Conservation (phyloP, 352 stramenopile genomes). For the Pythium periplocum region DNA sequence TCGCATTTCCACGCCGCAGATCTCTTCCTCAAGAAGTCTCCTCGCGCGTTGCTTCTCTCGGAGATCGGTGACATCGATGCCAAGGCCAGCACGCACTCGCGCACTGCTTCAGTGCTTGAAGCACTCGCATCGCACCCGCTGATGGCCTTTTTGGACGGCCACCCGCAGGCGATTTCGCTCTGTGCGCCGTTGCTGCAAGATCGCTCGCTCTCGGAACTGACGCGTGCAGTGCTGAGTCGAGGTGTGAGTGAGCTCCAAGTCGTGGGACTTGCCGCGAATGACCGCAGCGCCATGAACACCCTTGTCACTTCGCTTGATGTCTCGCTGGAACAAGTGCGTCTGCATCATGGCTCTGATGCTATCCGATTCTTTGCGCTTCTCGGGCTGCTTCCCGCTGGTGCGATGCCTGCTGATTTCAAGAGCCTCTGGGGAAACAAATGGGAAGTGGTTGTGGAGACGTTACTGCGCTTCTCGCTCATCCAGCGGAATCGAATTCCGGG, state of each 20-base stretch:
- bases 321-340: conserved; percentile 66
- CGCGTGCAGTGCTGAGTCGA: conserved; percentile 58
- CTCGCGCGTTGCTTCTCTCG: conserved; percentile 53
- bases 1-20: conserved; percentile 67
- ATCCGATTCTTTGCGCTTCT: conserved; percentile 74
- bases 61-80: conserved; percentile 57
- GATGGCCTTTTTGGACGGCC: conserved; percentile 76
- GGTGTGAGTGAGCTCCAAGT: conserved; percentile 68
- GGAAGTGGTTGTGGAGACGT: conserved; percentile 54
- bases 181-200: conserved; percentile 72
- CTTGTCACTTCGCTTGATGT: conserved; percentile 71
- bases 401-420: conserved; percentile 74
- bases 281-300: conserved; percentile 70
- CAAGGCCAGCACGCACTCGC: conserved; percentile 15
- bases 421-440: conserved; percentile 65
- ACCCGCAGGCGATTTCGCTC: conserved; percentile 76
- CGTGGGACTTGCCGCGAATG: conserved; percentile 51
- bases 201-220: conserved; percentile 66
- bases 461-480: conserved; percentile 73
- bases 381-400: conserved; percentile 59
- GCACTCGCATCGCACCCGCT: conserved; percentile 59
- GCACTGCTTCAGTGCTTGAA: conserved; percentile 44
- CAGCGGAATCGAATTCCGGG: conserved; percentile 68
- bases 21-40: conserved; percentile 75
- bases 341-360: conserved; percentile 59